These are phyloP conservation scores for Trichoderma erinaceum DNA, from an alignment of 495 filamentous ascomycete genomes.

Conservation along the genomic window DNA sequence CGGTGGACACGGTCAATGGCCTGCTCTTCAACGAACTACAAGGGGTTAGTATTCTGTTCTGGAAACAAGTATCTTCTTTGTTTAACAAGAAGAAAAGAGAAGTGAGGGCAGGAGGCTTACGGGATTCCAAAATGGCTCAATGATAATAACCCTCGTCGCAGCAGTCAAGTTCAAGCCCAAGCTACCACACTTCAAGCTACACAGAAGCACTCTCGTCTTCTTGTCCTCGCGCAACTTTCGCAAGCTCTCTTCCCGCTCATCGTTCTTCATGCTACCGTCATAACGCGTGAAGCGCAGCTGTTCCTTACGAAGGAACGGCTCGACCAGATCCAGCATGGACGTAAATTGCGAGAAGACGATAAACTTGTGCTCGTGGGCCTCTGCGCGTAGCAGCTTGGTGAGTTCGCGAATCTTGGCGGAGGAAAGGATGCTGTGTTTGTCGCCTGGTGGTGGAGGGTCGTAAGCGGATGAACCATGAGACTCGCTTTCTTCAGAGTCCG, in stretches of 20 bases:
- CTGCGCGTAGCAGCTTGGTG: conserved; percentile 71
- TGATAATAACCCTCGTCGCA: conserved; percentile 84
- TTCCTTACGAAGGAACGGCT: conserved; percentile 74
- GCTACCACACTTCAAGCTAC: conserved; percentile 87
- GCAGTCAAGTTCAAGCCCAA: conserved; percentile 92
- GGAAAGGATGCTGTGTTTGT: conserved; percentile 43
- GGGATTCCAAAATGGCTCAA: conserved; percentile 97
- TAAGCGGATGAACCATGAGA: neutral
- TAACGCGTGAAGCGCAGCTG: conserved; percentile 78
- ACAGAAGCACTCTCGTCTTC: conserved; percentile 72
- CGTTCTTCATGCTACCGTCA: conserved; percentile 93
- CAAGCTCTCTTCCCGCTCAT: conserved; percentile 81
- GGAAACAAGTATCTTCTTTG: neutral
- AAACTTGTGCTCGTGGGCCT: conserved; percentile 76
- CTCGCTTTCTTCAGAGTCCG: neutral
- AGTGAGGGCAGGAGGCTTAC: conserved; percentile 38
- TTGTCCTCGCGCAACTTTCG: conserved; percentile 60
- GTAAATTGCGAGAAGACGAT: conserved; percentile 98
- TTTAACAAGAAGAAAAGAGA: conserved; percentile 8
- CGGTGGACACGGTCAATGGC: conserved; percentile 97
- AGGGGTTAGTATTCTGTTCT: conserved; percentile 15
- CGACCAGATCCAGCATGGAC: conserved; percentile 91
- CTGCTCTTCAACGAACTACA: conserved; percentile 90
- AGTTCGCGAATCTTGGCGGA: conserved; percentile 90
- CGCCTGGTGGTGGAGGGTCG: conserved; percentile 3